Evolutionary conservation across 148 eudicot genomes (phyloP).

Genomic region (Silene uniflora): DNA sequence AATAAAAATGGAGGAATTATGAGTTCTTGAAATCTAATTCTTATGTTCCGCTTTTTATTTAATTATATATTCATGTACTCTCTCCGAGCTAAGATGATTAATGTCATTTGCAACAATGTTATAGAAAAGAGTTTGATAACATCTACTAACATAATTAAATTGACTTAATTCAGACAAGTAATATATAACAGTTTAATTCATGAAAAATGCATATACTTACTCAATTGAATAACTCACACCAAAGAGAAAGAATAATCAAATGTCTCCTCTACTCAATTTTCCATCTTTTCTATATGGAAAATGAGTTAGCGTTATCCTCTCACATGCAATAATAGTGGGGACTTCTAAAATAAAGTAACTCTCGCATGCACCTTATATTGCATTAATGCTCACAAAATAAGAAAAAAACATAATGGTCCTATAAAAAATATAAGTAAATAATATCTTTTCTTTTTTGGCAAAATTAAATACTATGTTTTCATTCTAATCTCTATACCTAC

Average conservation of each 20-base stretch:
- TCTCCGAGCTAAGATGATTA: background rate
- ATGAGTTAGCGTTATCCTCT: too few species aligned
- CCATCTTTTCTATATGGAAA: too few species aligned
- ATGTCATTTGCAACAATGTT: background rate
- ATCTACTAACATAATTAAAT: background rate
- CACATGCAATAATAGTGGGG: too few species aligned
- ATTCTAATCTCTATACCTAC: constrained; percentile 4
- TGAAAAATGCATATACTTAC: background rate
- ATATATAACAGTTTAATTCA: too few species aligned
- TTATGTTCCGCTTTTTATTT: background rate
- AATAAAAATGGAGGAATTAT: background rate
- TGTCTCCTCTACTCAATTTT: too few species aligned
- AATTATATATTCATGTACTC: background rate
- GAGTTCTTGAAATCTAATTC: background rate
- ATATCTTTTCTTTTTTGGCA: background rate
- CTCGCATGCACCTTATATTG: too few species aligned
- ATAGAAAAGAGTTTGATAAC: background rate
- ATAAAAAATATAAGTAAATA: too few species aligned
- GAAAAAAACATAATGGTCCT: background rate
- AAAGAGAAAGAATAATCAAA: too few species aligned
- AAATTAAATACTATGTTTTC: constrained; percentile 18
- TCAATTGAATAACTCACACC: background rate
- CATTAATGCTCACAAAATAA: too few species aligned
- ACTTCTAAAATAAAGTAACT: too few species aligned
- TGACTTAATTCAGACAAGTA: background rate